A percentile compares a stretch with the other conserved stretches of the same genome.
These are phyloP conservation scores for Ophiostoma tasmaniense DNA, from an alignment of 2,329 filamentous ascomycete species.

Conservation along the genomic window DNA sequence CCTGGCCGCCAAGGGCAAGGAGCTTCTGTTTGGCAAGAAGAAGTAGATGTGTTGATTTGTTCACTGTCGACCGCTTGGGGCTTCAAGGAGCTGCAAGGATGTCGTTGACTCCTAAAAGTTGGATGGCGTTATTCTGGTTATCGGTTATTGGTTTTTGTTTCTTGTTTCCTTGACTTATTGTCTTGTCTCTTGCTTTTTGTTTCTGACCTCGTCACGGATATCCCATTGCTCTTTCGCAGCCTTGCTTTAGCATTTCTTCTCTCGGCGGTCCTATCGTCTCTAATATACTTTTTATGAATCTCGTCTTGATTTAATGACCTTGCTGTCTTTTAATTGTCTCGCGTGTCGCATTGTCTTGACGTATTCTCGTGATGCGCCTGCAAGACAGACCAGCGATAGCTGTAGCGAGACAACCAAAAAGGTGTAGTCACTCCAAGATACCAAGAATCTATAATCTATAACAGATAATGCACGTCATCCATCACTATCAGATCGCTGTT, in stretches of 20 bases:
- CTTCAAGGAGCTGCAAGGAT: too few relatives aligned
- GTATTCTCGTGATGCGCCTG: too few relatives aligned
- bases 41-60: not conserved
- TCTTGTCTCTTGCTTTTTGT: not conserved
- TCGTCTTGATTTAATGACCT: not conserved
- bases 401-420: too few relatives aligned
- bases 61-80: too few relatives aligned
- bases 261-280: not conserved
- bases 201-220: constrained; percentile 3
- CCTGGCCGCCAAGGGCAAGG: constrained; percentile 38
- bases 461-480: not conserved
- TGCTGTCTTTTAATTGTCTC: not conserved
- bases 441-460: not conserved
- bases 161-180: not conserved
- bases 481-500: not conserved
- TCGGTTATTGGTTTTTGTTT: not conserved
- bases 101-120: not conserved
- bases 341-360: too few relatives aligned
- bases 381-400: too few relatives aligned
- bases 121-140: constrained; percentile 3
- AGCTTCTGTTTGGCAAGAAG: constrained; percentile 35
- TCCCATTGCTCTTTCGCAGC: not conserved
- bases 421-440: not conserved
- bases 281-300: not conserved
- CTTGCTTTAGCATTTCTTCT: not conserved